phyloP scores from a whole-genome alignment of 805 yeast species.

The Dipodascus geniculatus region DNA sequence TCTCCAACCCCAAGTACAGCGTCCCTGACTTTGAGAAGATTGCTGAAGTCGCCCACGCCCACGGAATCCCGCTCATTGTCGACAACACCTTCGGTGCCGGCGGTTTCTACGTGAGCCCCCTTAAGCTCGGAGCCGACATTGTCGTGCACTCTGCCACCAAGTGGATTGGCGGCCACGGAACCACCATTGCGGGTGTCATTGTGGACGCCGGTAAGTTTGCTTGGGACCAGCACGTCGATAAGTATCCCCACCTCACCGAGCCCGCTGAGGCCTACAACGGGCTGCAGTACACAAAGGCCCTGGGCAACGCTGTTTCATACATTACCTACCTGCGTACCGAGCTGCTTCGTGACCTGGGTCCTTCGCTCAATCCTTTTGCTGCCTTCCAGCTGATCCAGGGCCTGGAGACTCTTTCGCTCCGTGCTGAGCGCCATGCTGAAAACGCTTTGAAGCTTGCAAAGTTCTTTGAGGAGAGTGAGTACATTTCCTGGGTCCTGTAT shows the following conservation, averaged over 20 bases:
- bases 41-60: conserved; percentile 64
- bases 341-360: conserved; percentile 85
- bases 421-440: conserved; percentile 84
- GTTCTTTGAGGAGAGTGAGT: conserved; percentile 50
- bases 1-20: conserved; percentile 88
- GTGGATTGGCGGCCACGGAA: conserved; percentile 98
- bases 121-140: conserved; percentile 84
- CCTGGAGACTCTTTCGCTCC: conserved; percentile 82
- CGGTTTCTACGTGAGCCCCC: conserved; percentile 74
- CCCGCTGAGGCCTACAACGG: conserved; percentile 96
- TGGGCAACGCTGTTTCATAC: conserved; percentile 62
- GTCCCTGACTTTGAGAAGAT: conserved; percentile 83
- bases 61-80: conserved; percentile 82
- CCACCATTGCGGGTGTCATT: conserved; percentile 84
- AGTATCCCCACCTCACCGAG: conserved; percentile 81
- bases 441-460: conserved; percentile 75
- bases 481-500: conserved; percentile 84
- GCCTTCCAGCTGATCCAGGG: conserved; percentile 84
- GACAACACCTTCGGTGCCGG: conserved; percentile 98
- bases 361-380: conserved; percentile 78
- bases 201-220: conserved; percentile 90
- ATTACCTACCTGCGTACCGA: conserved; percentile 74
- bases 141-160: conserved; percentile 92
- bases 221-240: conserved; percentile 74
- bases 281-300: conserved; percentile 63